Percentiles rank a stretch among this genome's conserved stretches.
These are phyloP conservation scores for Pichia sorboxylosa DNA, from an alignment of 1,139 yeast species.

Conservation along the genomic window DNA sequence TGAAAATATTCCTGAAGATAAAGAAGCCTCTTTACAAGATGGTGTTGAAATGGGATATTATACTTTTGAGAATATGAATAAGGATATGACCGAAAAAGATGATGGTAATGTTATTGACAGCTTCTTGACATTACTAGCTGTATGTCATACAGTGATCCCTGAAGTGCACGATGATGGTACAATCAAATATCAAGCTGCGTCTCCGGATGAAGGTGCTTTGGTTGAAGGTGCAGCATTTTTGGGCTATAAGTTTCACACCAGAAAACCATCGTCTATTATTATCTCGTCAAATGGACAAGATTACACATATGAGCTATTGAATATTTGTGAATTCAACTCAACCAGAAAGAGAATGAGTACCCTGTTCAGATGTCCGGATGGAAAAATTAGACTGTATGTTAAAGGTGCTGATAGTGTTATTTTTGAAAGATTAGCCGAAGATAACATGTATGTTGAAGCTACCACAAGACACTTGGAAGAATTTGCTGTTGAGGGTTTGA, in stretches of 20 bases:
- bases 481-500: conserved; percentile 90
- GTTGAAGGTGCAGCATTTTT: conserved; percentile 91
- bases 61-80: conserved; percentile 53
- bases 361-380: conserved; percentile 88
- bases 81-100: conserved; percentile 27
- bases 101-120: conserved; percentile 51
- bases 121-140: conserved; percentile 73
- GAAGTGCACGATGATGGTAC: conserved; percentile 56
- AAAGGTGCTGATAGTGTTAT: conserved; percentile 98
- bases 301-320: conserved; percentile 63
- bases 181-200: conserved; percentile 93
- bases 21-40: conserved; percentile 55
- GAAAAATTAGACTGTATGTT: conserved; percentile 75
- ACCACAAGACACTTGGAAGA: conserved; percentile 87
- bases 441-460: conserved; percentile 69
- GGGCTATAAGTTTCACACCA: conserved; percentile 74
- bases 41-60: conserved; percentile 77
- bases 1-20: conserved; percentile 85
- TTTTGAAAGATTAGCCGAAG: conserved; percentile 65
- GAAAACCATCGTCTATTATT: conserved; percentile 77
- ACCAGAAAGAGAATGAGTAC: conserved; percentile 98
- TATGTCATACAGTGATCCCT: conserved; percentile 97
- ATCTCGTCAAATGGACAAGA: conserved; percentile 41
- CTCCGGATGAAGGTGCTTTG: conserved; percentile 98
- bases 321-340: conserved; percentile 92